Percentiles rank a stretch among this genome's conserved stretches.
These are phyloP conservation scores for Rubus idaeus DNA, from an alignment of 306 rosid species.

Conservation along the genomic window DNA sequence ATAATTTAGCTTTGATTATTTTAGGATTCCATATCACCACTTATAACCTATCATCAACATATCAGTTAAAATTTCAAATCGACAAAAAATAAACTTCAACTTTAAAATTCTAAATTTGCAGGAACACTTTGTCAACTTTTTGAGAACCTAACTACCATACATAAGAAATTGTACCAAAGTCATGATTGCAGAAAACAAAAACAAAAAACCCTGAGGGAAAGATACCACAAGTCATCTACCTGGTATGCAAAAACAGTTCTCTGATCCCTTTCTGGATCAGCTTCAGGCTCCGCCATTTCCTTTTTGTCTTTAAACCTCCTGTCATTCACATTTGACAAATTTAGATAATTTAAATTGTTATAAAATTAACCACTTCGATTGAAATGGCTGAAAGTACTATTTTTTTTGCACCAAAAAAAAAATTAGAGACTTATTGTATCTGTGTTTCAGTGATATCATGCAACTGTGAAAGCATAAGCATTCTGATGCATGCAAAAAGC, in stretches of 20 bases:
- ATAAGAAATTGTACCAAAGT: background rate
- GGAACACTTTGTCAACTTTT: background rate
- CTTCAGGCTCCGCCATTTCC: slow-evolving; percentile 88
- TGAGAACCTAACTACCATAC: background rate
- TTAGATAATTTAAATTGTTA: slow-evolving; percentile 10
- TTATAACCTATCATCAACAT: background rate
- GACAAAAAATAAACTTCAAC: background rate
- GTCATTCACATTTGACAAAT: slow-evolving; percentile 27
- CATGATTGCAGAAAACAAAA: background rate
- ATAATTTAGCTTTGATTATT: background rate
- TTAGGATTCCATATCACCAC: background rate
- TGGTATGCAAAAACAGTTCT: slow-evolving; percentile 98
- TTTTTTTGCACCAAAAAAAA: background rate
- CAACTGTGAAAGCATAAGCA: background rate
- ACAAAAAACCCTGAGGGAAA: background rate
- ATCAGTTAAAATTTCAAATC: background rate
- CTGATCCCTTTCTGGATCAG: slow-evolving; percentile 99
- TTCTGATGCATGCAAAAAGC: background rate
- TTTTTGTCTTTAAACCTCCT: slow-evolving; percentile 94
- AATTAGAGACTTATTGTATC: background rate
- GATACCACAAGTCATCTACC: slow-evolving; percentile 40
- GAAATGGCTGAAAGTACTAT: background rate
- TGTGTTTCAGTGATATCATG: background rate
- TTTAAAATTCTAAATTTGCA: background rate
- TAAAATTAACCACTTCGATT: background rate